A percentile compares a stretch with the other conserved stretches of the same genome.
phyloP scores from a whole-genome alignment of 352 stramenopile genomes.

The Thraustotheca clavata region DNA sequence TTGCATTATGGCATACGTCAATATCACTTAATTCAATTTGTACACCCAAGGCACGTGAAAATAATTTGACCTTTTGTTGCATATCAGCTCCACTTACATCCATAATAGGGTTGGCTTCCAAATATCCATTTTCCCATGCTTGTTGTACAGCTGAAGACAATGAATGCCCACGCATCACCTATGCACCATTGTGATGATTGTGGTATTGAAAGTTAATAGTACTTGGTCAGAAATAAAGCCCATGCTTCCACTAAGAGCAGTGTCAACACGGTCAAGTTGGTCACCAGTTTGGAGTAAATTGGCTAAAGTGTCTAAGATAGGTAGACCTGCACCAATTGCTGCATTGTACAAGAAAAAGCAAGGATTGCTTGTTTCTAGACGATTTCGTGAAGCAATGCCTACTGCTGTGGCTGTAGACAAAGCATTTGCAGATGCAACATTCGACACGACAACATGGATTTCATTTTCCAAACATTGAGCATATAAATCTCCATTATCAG shows the following conservation, averaged over 20 bases:
- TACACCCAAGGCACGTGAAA: constrained; percentile 52
- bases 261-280: constrained; percentile 44
- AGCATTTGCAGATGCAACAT: constrained; percentile 44
- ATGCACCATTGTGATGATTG: background rate
- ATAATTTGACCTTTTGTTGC: constrained; percentile 57
- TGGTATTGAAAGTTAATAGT: background rate
- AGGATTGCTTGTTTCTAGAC: constrained; percentile 26
- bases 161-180: constrained; percentile 59
- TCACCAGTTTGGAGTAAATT: constrained; percentile 70
- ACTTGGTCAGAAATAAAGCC: constrained; percentile 53
- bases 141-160: constrained; percentile 45
- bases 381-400: constrained; percentile 39
- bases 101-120: constrained; percentile 56
- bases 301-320: constrained; percentile 61
- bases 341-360: constrained; percentile 78
- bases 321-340: constrained; percentile 58
- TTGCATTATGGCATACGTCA: constrained; percentile 21
- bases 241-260: constrained; percentile 60
- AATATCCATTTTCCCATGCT: constrained; percentile 48
- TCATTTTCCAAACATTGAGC: constrained; percentile 49
- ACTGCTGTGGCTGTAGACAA: constrained; percentile 45
- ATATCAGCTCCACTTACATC: constrained; percentile 59
- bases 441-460: constrained; percentile 66
- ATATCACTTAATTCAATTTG: constrained; percentile 40
- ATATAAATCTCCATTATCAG: constrained; percentile 44